Percentiles rank a stretch among this genome's conserved stretches.
Conservation (phyloP, 805 yeast genomes). For the Pichia kluyveri region DNA sequence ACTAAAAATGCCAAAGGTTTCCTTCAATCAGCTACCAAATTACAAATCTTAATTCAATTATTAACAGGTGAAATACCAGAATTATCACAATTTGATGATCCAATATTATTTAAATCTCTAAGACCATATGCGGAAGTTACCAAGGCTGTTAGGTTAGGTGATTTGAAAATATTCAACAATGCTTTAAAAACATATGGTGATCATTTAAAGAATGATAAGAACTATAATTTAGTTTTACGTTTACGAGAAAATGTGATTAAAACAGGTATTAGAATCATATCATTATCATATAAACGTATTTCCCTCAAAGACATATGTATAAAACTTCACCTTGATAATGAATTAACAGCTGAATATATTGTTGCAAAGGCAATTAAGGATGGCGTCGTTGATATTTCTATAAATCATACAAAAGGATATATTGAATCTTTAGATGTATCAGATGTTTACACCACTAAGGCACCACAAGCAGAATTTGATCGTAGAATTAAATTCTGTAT, state of each 20-base stretch:
- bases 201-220: constrained; percentile 64
- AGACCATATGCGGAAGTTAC: constrained; percentile 81
- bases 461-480: constrained; percentile 82
- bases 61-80: constrained; percentile 97
- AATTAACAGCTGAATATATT: constrained; percentile 93
- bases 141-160: constrained; percentile 88
- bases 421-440: constrained; percentile 84
- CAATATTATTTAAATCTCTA: constrained; percentile 48
- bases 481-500: constrained; percentile 92
- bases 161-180: constrained; percentile 68
- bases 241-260: constrained; percentile 95
- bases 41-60: constrained; percentile 80
- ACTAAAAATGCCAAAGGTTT: constrained; percentile 79
- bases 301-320: constrained; percentile 91
- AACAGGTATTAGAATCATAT: constrained; percentile 91
- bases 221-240: constrained; percentile 75
- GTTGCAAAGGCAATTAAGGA: constrained; percentile 95
- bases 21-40: constrained; percentile 80
- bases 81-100: constrained; percentile 66
- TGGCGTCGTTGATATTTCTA: constrained; percentile 91
- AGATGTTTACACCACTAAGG: constrained; percentile 79
- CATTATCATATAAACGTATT: constrained; percentile 82
- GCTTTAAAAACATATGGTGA: constrained; percentile 56
- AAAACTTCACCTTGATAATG: constrained; percentile 84
- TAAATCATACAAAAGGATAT: constrained; percentile 83